A percentile compares a stretch with the other conserved stretches of the same genome.
Conservation (phyloP, 257 asterid species). For the Jasminum sambac region DNA sequence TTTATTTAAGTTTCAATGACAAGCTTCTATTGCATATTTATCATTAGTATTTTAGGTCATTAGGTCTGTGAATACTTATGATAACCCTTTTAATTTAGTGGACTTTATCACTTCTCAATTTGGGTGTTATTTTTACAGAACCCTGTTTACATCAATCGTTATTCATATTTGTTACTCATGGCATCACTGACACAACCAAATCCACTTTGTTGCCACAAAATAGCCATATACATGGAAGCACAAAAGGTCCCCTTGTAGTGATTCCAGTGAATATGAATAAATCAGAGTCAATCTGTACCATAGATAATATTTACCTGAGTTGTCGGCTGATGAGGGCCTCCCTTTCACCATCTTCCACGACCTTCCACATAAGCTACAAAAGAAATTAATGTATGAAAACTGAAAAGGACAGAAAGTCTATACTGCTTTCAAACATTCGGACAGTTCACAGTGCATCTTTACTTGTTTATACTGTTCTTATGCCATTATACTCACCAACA, state of each 20-base stretch:
- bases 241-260: neutral
- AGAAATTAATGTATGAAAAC: conserved; percentile 16
- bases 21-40: neutral
- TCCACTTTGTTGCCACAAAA: neutral
- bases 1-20: neutral
- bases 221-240: neutral
- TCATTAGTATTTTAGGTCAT: neutral
- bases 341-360: conserved; percentile 81
- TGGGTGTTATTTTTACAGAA: neutral
- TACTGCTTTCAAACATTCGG: conserved; percentile 14
- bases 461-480: conserved; percentile 10
- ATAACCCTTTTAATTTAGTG: neutral
- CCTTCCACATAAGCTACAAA: conserved; percentile 84
- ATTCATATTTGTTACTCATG: neutral
- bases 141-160: neutral
- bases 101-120: neutral
- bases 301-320: conserved; percentile 63
- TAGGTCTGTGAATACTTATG: neutral
- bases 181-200: neutral
- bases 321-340: conserved; percentile 65
- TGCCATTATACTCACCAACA: conserved; percentile 62
- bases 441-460: neutral
- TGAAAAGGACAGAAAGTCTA: neutral
- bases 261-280: neutral
- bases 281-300: conserved; percentile 19